A percentile compares a stretch with the other conserved stretches of the same genome.
These are phyloP conservation scores for Bipolaris bicolor DNA, from an alignment of 2,329 filamentous ascomycete species.

Conservation along the genomic window DNA sequence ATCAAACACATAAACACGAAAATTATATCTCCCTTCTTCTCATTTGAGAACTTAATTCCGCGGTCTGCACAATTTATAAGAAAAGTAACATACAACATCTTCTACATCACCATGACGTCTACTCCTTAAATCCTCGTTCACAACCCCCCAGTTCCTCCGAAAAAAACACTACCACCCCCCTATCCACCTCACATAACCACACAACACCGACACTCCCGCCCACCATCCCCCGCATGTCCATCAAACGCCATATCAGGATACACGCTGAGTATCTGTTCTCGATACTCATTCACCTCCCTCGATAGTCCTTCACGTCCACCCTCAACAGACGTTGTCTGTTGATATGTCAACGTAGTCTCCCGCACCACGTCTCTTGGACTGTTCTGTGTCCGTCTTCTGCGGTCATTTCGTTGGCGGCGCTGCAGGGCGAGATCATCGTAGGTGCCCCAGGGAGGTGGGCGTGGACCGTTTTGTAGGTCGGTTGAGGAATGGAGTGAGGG, in stretches of 20 bases:
- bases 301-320: slow-evolving; percentile 11
- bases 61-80: too few relatives aligned
- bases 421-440: slow-evolving; percentile 16
- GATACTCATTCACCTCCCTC: slow-evolving; percentile 27
- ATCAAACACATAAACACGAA: too few relatives aligned
- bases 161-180: background rate
- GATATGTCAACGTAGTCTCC: background rate
- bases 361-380: background rate
- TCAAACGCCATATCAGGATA: slow-evolving; percentile 35
- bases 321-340: background rate
- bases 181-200: slow-evolving; percentile 21
- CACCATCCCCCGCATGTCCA: slow-evolving; percentile 14
- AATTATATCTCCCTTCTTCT: too few relatives aligned
- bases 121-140: too few relatives aligned
- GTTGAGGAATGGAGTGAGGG: background rate
- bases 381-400: slow-evolving; percentile 10
- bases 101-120: too few relatives aligned
- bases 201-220: slow-evolving; percentile 17
- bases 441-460: slow-evolving; percentile 24
- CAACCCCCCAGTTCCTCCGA: too few relatives aligned
- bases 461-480: slow-evolving; percentile 13
- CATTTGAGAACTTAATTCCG: too few relatives aligned
- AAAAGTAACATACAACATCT: too few relatives aligned
- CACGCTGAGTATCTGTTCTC: slow-evolving; percentile 25
- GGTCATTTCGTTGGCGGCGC: slow-evolving; percentile 11